These are phyloP conservation scores for Akanthomyces dipterigenus DNA, from an alignment of 2,329 filamentous ascomycete genomes.

Conservation along the genomic window DNA sequence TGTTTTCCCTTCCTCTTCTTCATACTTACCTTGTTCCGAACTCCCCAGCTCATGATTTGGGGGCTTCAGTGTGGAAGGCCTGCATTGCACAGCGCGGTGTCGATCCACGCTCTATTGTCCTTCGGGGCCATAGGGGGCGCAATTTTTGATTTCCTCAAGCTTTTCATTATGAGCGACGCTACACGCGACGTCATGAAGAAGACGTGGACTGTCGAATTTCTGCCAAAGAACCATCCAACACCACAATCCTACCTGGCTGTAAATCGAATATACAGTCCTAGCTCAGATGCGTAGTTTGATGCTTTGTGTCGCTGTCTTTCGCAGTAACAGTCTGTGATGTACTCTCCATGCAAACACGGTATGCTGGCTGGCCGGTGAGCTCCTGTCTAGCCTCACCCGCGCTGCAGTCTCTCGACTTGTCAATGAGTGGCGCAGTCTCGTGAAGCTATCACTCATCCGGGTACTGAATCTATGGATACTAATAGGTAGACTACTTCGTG, in stretches of 20 bases:
- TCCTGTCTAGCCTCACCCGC: no score
- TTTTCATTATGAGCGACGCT: slow-evolving; percentile 41
- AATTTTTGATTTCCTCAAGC: slow-evolving; percentile 44
- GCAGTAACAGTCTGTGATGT: background rate
- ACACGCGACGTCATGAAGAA: slow-evolving; percentile 37
- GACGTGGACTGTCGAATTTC: slow-evolving; percentile 18
- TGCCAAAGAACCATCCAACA: background rate
- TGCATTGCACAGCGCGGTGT: slow-evolving; percentile 52
- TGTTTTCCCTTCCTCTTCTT: slow-evolving; percentile 33
- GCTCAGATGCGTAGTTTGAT: no score
- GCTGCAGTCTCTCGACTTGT: no score
- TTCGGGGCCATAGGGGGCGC: slow-evolving; percentile 47
- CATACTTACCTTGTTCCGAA: slow-evolving; percentile 49
- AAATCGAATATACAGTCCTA: no score
- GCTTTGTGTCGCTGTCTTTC: no score
- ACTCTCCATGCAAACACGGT: background rate
- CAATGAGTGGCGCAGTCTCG: no score
- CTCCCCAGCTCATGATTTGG: slow-evolving; percentile 39
- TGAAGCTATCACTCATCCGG: no score
- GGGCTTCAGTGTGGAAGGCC: slow-evolving; percentile 38
- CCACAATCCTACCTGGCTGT: no score
- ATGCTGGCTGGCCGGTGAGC: background rate
- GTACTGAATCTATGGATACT: no score
- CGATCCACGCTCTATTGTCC: slow-evolving; percentile 42
- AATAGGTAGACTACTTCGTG: no score